Conservation (phyloP, 1,284 basidiomycete genomes). For the Spongispora temasekensis region DNA sequence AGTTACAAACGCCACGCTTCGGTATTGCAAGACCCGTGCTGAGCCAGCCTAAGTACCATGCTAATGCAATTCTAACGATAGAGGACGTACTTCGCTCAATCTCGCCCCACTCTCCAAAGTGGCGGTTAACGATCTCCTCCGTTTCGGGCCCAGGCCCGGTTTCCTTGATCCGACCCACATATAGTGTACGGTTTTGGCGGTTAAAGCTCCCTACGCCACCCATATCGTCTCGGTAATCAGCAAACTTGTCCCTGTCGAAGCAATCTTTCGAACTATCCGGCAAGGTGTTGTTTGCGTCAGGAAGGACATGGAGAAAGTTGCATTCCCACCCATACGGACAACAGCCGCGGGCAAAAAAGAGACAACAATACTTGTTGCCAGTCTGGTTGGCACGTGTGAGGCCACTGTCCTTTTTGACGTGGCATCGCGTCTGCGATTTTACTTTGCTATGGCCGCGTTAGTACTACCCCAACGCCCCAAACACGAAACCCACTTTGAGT, state of each 20-base stretch:
- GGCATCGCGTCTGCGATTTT: conserved; percentile 89
- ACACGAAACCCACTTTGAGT: conserved; percentile 72
- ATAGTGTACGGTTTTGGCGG: conserved; percentile 91
- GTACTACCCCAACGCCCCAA: not conserved
- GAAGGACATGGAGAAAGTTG: conserved; percentile 90
- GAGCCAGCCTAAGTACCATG: conserved; percentile 12
- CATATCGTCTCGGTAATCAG: conserved; percentile 99
- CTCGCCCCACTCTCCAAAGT: conserved; percentile 98
- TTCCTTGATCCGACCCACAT: conserved; percentile 93
- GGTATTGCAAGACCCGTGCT: conserved; percentile 92
- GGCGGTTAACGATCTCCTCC: conserved; percentile 84
- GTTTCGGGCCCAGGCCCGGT: conserved; percentile 86
- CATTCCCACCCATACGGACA: conserved; percentile 99
- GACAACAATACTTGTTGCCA: conserved; percentile 89
- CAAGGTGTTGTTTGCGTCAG: conserved; percentile 66
- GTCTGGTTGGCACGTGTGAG: conserved; percentile 93
- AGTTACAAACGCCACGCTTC: conserved; percentile 96
- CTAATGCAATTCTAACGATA: conserved; percentile 1
- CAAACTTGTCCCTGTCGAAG: conserved; percentile 96
- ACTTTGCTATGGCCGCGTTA: conserved; percentile 68
- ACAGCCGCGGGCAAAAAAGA: conserved; percentile 95
- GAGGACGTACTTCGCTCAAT: conserved; percentile 86
- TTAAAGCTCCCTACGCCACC: conserved; percentile 97
- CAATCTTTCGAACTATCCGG: conserved; percentile 95
- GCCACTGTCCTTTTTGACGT: conserved; percentile 86